These are phyloP conservation scores for Rhizopogon vinicolor DNA, from an alignment of 768 basidiomycete genomes.

Conservation along the genomic window DNA sequence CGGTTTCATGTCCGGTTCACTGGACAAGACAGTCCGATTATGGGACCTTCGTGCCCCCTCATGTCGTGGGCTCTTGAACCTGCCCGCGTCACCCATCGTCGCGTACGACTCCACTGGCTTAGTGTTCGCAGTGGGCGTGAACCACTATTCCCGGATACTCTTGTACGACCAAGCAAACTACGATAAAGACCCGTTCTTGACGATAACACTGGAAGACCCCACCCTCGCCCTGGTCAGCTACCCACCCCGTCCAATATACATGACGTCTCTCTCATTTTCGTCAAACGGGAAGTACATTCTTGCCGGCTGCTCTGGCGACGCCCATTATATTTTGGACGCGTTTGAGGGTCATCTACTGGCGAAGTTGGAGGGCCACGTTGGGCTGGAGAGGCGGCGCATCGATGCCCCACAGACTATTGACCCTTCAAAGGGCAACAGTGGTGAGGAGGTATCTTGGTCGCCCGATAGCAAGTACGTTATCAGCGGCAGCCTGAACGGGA, in stretches of 20 bases:
- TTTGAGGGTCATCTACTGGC: constrained; percentile 82
- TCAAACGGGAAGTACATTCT: constrained; percentile 87
- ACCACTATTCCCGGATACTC: constrained; percentile 75
- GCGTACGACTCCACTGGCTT: constrained; percentile 82
- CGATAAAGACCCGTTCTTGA: constrained; percentile 89
- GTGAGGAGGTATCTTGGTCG: constrained; percentile 93
- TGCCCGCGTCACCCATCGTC: constrained; percentile 71
- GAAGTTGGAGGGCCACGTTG: constrained; percentile 80
- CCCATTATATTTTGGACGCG: constrained; percentile 91
- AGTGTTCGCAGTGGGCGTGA: constrained; percentile 85
- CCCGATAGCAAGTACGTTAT: constrained; percentile 91
- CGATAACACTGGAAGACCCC: constrained; percentile 79
- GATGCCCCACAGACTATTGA: constrained; percentile 52
- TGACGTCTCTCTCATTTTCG: constrained; percentile 90
- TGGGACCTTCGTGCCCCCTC: constrained; percentile 87
- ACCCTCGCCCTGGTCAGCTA: constrained; percentile 69
- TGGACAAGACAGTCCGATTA: constrained; percentile 91
- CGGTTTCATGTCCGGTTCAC: constrained; percentile 90
- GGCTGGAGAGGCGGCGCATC: constrained; percentile 66
- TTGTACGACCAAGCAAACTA: constrained; percentile 84
- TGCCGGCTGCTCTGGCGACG: constrained; percentile 87
- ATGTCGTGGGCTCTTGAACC: constrained; percentile 74
- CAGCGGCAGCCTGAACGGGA: constrained; percentile 82
- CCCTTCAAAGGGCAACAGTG: constrained; percentile 75
- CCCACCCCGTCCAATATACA: constrained; percentile 83